Percentiles rank a stretch among this genome's conserved stretches.
Evolutionary conservation across 2,329 filamentous ascomycete genomes (phyloP).

Genomic region (Anisogramma anomala): DNA sequence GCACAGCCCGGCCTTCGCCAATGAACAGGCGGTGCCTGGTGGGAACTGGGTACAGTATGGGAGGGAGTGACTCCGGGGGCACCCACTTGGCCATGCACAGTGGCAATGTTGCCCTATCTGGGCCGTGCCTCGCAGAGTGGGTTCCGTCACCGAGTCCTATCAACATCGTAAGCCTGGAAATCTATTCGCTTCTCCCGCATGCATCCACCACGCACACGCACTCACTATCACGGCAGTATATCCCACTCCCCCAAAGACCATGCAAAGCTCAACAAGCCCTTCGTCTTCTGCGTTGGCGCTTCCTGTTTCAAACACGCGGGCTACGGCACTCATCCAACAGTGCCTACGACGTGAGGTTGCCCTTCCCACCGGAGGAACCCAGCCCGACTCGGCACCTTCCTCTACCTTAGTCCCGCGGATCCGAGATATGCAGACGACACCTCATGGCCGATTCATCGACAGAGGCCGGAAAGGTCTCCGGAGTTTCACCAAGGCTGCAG

Average conservation of each 20-base stretch:
- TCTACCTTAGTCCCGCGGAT: background rate
- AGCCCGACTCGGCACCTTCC: background rate
- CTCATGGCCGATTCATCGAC: conserved; percentile 34
- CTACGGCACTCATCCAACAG: background rate
- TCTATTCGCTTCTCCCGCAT: too few species aligned
- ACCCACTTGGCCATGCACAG: too few species aligned
- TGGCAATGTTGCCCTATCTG: too few species aligned
- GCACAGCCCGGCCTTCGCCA: background rate
- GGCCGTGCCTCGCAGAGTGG: too few species aligned
- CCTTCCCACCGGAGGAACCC: background rate
- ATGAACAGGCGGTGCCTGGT: conserved; percentile 4
- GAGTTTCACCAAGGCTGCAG: conserved; percentile 38
- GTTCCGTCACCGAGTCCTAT: too few species aligned
- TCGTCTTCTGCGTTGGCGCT: too few species aligned
- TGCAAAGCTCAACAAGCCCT: too few species aligned
- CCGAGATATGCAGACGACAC: too few species aligned
- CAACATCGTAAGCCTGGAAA: too few species aligned
- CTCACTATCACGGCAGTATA: too few species aligned
- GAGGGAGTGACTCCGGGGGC: background rate
- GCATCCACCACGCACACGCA: too few species aligned
- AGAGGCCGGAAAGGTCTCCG: conserved; percentile 46
- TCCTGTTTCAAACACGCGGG: background rate
- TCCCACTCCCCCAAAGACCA: too few species aligned
- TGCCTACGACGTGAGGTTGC: background rate
- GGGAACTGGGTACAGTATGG: background rate